Base-by-base conservation (phyloP, 805 yeast genomes). In the Metschnikowia lochheadii region DNA sequence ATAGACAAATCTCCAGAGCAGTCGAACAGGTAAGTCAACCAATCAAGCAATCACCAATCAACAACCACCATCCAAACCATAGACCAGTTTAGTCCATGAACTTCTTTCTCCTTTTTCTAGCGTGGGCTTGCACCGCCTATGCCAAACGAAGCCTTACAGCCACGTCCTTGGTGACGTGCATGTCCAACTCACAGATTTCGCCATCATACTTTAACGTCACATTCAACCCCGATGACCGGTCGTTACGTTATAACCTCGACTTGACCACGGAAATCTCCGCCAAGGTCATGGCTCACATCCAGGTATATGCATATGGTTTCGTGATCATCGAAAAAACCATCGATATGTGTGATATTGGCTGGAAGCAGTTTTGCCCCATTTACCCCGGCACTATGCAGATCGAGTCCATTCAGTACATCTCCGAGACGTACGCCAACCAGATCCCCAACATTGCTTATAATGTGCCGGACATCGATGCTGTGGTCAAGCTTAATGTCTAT, bases 361-460 rank as follows among this genome's bases (percentile, higher is more conserved):
- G 95, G 86, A 86, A 85, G 63, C 96, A 91, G 70, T 87, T 91
- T 64, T 91, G 97, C 69, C 97, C 97, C 1, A 66, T 91, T 33
- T 83, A 76, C 59, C 91, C 97, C 0, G 97, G 97, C 32, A 69
- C 81, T 37, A 79, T 91, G 62, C 88, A 87, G 59, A 78, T 91
- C 46, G 85, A 86, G 56, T 82, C 94, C 20, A 70, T 85, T 50
- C 79, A 82, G 65, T 81, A 87, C 55, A 75, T 84, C 38, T 67
- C 81, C 17, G 58, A 69, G 10, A 58, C 62, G 17, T 81, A 83
- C 56, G 80, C 77, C 26, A 64, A 72, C 34, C 66, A 73, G 63
- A 80, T 91, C 56, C 97, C 97, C 0, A 90, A 87, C 10, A 85
- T 90, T 54, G 94, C 97, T 1, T 91, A 80, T 67, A 77, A 78